Conservation (phyloP, 2,329 filamentous ascomycete genomes). For the Paracoccidioides lutzii region DNA sequence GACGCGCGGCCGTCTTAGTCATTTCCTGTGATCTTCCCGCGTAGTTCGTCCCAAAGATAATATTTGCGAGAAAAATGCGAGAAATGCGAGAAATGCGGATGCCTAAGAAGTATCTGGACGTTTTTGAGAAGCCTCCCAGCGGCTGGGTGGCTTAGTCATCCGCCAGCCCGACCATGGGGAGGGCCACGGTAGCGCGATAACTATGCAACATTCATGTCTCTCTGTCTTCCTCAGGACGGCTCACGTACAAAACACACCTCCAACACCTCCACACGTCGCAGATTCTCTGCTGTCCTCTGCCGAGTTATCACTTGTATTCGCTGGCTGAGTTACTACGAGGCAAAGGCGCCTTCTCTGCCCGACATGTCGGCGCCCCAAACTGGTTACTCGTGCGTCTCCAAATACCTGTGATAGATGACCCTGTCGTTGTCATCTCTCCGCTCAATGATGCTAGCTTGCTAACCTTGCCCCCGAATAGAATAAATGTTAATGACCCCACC, state of each 20-base stretch:
- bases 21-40: too few species aligned
- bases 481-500: slow-evolving; percentile 58
- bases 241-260: background rate
- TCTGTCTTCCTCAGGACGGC: background rate
- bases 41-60: too few species aligned
- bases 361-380: slow-evolving; percentile 32
- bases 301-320: too few species aligned
- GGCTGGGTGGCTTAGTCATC: background rate
- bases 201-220: background rate
- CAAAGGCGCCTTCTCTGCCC: slow-evolving; percentile 17
- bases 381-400: slow-evolving; percentile 33
- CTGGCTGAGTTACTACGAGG: too few species aligned
- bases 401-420: slow-evolving; percentile 7
- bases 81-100: background rate
- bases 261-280: background rate
- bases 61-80: background rate
- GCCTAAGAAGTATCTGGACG: background rate
- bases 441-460: slow-evolving; percentile 13
- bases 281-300: too few species aligned
- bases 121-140: background rate
- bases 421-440: background rate
- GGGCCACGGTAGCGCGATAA: background rate
- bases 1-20: too few species aligned
- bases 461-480: slow-evolving; percentile 32
- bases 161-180: background rate